A percentile compares a stretch with the other conserved stretches of the same genome.
Conservation (phyloP, 495 filamentous ascomycete genomes). For the Hypoxylon trugodes region DNA sequence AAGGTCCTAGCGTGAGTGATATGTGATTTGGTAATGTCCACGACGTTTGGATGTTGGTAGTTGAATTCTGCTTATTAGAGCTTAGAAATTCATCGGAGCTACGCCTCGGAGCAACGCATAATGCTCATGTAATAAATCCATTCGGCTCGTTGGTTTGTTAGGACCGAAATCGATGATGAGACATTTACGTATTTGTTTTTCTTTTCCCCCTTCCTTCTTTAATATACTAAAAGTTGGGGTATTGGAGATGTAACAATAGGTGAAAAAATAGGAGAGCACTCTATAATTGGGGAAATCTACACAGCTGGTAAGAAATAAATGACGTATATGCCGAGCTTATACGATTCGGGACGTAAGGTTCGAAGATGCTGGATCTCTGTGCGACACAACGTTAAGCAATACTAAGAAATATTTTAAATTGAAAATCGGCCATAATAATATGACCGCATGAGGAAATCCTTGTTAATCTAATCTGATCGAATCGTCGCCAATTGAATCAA, state of each 20-base stretch:
- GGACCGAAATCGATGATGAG: conserved; percentile 12
- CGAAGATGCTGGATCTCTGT: no score
- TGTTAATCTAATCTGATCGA: background rate
- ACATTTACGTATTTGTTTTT: background rate
- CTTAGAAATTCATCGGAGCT: conserved; percentile 33
- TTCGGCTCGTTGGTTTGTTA: conserved; percentile 10
- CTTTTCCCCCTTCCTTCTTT: background rate
- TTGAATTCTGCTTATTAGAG: conserved; percentile 21
- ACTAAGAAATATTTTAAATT: no score
- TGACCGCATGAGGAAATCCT: background rate
- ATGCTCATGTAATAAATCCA: conserved; percentile 34
- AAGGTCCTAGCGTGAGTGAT: conserved; percentile 2
- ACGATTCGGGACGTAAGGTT: no score
- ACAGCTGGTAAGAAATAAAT: conserved; percentile 1
- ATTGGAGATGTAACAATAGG: conserved; percentile 5
- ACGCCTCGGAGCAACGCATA: conserved; percentile 22
- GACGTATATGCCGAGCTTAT: conserved; percentile 20
- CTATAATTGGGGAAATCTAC: conserved; percentile 10
- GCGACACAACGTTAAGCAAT: no score
- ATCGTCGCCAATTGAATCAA: background rate
- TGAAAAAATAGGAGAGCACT: conserved; percentile 13
- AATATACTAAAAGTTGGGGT: conserved; percentile 21
- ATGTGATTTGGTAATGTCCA: background rate
- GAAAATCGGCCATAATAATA: conserved; percentile 20
- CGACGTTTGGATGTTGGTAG: conserved; percentile 9